phyloP scores from a whole-genome alignment of 768 basidiomycete species.

The Kwoniella europaea region DNA sequence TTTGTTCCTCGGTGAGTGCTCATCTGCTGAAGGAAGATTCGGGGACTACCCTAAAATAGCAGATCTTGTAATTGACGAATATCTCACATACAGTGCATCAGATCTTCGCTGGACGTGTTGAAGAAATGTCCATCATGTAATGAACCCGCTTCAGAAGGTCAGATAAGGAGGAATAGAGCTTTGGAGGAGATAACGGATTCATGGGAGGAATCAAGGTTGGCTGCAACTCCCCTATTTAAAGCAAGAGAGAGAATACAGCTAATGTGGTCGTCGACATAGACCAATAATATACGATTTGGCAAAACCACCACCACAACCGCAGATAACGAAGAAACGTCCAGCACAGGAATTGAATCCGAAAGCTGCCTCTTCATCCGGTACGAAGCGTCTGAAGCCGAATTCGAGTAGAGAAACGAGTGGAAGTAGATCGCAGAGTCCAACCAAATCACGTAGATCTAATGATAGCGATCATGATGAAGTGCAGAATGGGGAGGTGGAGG shows the following conservation, averaged over 20 bases:
- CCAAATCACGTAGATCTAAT: conserved; percentile 10
- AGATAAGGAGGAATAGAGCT: conserved; percentile 71
- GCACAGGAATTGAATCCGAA: conserved; percentile 8
- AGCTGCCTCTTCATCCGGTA: conserved; percentile 3
- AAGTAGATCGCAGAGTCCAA: conserved; percentile 27
- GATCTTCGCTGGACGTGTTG: conserved; percentile 66
- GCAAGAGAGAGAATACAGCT: too few relatives aligned
- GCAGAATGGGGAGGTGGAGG: conserved; percentile 7
- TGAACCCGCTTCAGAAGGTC: conserved; percentile 66
- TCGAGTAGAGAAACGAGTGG: conserved; percentile 16
- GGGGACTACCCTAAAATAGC: not conserved
- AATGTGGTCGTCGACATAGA: not conserved
- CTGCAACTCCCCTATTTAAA: too few relatives aligned
- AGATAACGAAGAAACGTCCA: conserved; percentile 11
- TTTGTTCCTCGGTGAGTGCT: conserved; percentile 63
- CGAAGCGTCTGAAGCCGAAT: conserved; percentile 7
- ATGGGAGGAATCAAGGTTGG: conserved; percentile 72
- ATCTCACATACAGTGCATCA: conserved; percentile 67
- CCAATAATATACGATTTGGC: conserved; percentile 27
- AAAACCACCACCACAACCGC: not conserved
- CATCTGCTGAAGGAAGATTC: not conserved
- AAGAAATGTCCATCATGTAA: conserved; percentile 77
- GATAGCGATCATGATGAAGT: not conserved
- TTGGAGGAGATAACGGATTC: conserved; percentile 71
- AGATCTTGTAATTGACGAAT: conserved; percentile 38